Evolutionary conservation across 2,329 filamentous ascomycete genomes (phyloP).

Genomic region (Coniochaeta hoffmannii): DNA sequence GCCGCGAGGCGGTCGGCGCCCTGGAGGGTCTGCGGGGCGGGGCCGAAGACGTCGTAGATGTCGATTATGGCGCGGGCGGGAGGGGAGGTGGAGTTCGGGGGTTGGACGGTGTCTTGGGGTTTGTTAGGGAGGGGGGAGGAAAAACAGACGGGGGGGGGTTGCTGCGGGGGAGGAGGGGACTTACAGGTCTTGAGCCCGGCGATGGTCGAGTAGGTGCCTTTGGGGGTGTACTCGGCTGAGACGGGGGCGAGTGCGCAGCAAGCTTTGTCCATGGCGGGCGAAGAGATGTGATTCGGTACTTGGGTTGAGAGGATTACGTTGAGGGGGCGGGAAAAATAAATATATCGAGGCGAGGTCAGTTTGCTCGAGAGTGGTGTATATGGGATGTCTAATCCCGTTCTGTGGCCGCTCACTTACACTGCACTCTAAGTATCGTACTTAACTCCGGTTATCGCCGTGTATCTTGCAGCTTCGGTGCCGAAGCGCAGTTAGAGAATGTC

Average conservation of each 20-base stretch:
- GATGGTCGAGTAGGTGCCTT: constrained; percentile 31
- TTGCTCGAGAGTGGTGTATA: too few species aligned
- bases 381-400: too few species aligned
- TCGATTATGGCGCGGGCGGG: constrained; percentile 31
- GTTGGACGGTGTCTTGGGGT: constrained; percentile 25
- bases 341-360: too few species aligned
- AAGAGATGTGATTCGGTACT: too few species aligned
- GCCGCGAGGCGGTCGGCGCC: constrained; percentile 37
- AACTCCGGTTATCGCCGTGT: background rate
- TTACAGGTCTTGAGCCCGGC: constrained; percentile 34
- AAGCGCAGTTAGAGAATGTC: background rate
- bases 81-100: constrained; percentile 18
- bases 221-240: constrained; percentile 28
- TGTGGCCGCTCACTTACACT: too few species aligned
- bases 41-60: constrained; percentile 41
- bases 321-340: too few species aligned
- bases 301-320: too few species aligned
- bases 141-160: constrained; percentile 22
- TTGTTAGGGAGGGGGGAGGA: constrained; percentile 1
- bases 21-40: constrained; percentile 36
- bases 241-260: constrained; percentile 29
- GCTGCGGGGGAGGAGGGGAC: constrained; percentile 8
- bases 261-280: background rate
- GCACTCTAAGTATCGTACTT: too few species aligned
- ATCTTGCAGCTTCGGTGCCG: background rate